Conservation (phyloP, 1,139 yeast species). For the Lodderomyces beijingensis region DNA sequence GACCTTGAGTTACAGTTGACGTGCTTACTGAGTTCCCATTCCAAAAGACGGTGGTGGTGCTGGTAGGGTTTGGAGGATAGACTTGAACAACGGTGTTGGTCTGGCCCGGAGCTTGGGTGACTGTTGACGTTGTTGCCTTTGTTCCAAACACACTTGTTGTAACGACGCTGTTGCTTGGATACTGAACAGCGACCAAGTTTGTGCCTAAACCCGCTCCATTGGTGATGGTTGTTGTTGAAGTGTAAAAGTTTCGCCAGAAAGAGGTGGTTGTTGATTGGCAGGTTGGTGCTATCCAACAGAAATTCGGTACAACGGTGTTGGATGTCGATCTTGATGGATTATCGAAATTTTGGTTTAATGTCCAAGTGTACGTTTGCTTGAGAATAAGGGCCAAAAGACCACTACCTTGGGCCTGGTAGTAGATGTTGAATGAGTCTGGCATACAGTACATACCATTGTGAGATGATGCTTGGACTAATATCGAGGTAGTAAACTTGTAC, state of each 20-base stretch:
- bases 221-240: background rate
- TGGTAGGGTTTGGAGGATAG: conserved; percentile 15
- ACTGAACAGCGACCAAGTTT: background rate
- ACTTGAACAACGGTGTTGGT: conserved; percentile 18
- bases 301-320: background rate
- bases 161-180: background rate
- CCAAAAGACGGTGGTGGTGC: conserved; percentile 10
- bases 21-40: conserved; percentile 4
- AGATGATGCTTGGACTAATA: conserved; percentile 17
- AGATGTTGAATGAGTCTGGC: conserved; percentile 23
- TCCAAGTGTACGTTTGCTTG: background rate
- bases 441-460: conserved; percentile 24
- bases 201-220: background rate
- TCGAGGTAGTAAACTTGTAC: conserved; percentile 11
- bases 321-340: background rate
- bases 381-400: too few species aligned
- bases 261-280: background rate
- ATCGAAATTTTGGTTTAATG: conserved; percentile 1
- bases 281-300: background rate
- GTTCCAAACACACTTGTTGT: conserved; percentile 4
- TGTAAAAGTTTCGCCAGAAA: background rate
- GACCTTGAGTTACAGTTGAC: conserved; percentile 10
- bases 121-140: conserved; percentile 9
- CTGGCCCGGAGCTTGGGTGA: conserved; percentile 9
- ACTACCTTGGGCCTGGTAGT: too few species aligned